A percentile compares a stretch with the other conserved stretches of the same genome.
phyloP scores from a whole-genome alignment of 2,329 filamentous ascomycete genomes.

The Aspergillus fumigatus region DNA sequence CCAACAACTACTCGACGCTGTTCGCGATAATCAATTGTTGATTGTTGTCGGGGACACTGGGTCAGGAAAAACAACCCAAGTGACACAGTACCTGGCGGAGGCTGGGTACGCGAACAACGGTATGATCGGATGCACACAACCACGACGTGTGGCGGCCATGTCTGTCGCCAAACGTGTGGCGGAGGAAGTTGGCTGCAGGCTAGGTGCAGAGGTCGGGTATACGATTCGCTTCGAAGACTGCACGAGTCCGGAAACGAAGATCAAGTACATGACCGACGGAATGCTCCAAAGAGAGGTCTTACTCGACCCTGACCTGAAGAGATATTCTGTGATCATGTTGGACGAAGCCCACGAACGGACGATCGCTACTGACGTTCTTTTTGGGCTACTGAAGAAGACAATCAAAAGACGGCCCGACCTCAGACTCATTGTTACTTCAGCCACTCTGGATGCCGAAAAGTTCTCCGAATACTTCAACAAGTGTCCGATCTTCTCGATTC shows the following conservation, averaged over 20 bases:
- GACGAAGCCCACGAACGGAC: conserved; percentile 98
- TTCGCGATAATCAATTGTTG: conserved; percentile 80
- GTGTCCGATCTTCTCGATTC: conserved; percentile 94
- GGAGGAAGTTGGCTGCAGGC: conserved; percentile 86
- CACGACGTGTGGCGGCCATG: conserved; percentile 94
- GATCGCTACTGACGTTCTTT: conserved; percentile 91
- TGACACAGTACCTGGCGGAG: conserved; percentile 93
- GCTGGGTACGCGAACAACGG: conserved; percentile 82
- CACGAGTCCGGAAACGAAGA: conserved; percentile 79
- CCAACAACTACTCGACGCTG: conserved; percentile 79
- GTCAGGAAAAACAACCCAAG: conserved; percentile 92
- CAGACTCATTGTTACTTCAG: conserved; percentile 93
- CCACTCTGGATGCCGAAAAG: conserved; percentile 93
- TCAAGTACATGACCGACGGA: conserved; percentile 99
- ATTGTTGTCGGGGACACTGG: conserved; percentile 98
- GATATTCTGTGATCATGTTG: conserved; percentile 95
- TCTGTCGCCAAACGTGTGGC: conserved; percentile 95
- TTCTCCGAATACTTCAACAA: conserved; percentile 95
- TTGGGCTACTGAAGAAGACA: conserved; percentile 90
- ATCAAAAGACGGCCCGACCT: conserved; percentile 79
- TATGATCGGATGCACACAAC: conserved; percentile 94
- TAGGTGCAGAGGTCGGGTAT: conserved; percentile 93
- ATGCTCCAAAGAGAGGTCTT: conserved; percentile 96
- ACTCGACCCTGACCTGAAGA: conserved; percentile 79
- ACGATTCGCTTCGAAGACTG: conserved; percentile 97